These are phyloP conservation scores for Falciphora oryzae DNA, from an alignment of 2,329 filamentous ascomycete genomes.

Conservation along the genomic window DNA sequence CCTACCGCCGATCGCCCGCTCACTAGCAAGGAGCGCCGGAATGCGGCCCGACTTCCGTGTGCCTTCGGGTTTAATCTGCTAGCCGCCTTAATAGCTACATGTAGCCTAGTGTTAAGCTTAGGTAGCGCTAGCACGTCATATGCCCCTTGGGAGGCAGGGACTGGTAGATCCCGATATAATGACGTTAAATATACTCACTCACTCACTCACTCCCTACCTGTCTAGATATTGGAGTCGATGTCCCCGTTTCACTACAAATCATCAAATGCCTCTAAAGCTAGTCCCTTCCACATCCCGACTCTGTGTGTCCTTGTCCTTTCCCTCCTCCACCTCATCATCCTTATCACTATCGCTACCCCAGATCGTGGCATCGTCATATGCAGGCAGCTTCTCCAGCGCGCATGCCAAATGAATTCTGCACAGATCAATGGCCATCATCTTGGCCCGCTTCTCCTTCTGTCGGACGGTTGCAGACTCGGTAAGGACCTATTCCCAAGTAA, in stretches of 20 bases:
- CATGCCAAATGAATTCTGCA: constrained; percentile 3
- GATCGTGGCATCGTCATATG: constrained; percentile 5
- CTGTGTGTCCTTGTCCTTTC: constrained; percentile 5
- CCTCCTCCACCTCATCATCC: constrained; percentile 4
- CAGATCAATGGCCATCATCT: constrained; percentile 2
- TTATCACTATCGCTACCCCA: background rate
- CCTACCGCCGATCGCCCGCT: too few relatives aligned
- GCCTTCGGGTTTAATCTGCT: too few relatives aligned
- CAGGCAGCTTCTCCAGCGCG: constrained; percentile 6
- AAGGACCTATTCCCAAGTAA: background rate
- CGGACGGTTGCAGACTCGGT: constrained; percentile 1
- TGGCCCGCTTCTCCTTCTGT: constrained; percentile 4
- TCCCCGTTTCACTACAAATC: constrained; percentile 5
- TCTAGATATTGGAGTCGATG: constrained; percentile 5
- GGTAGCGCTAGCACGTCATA: too few relatives aligned
- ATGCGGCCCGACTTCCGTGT: too few relatives aligned
- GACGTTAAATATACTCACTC: too few relatives aligned
- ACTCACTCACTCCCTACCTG: too few relatives aligned
- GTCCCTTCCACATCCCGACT: constrained; percentile 5
- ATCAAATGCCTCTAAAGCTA: constrained; percentile 5
- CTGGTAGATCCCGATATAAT: too few relatives aligned
- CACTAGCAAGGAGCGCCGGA: too few relatives aligned
- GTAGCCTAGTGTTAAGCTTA: too few relatives aligned
- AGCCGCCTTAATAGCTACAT: too few relatives aligned
- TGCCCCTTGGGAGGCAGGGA: too few relatives aligned